phyloP scores from a whole-genome alignment of 768 basidiomycete species.

The Filobasidium wieringae region DNA sequence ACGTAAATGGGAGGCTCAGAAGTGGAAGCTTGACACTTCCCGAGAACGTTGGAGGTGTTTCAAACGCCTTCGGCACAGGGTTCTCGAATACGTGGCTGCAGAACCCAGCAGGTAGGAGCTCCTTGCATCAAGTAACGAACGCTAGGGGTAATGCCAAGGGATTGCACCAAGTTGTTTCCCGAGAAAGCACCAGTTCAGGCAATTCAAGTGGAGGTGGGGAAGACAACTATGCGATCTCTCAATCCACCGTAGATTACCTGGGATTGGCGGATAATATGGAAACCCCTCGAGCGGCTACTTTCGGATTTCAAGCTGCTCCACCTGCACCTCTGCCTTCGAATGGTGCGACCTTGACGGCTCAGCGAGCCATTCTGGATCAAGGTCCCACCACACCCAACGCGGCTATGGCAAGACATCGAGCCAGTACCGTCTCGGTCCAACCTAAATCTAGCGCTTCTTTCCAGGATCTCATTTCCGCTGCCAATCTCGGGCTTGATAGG shows the following conservation, averaged over 20 bases:
- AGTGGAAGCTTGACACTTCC: constrained; percentile 87
- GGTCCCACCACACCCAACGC: constrained; percentile 72
- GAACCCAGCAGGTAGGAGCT: constrained; percentile 37
- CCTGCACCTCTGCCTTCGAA: constrained; percentile 5
- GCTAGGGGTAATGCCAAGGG: constrained; percentile 35
- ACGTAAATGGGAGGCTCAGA: constrained; percentile 40
- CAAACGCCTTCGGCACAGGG: constrained; percentile 69
- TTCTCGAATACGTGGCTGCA: constrained; percentile 81
- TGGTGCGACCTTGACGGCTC: background rate
- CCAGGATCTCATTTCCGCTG: constrained; percentile 40
- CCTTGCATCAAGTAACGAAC: constrained; percentile 39
- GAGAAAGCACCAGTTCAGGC: constrained; percentile 47
- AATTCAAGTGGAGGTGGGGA: constrained; percentile 30
- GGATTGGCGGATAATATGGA: constrained; percentile 63
- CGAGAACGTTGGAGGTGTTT: constrained; percentile 51
- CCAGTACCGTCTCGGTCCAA: constrained; percentile 80
- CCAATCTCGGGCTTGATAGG: constrained; percentile 53
- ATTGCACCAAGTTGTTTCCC: constrained; percentile 64
- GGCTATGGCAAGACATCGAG: constrained; percentile 57
- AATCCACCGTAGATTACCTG: constrained; percentile 91
- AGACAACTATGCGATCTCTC: constrained; percentile 70
- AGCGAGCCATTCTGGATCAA: too few relatives aligned
- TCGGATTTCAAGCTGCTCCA: constrained; percentile 5
- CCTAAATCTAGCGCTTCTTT: constrained; percentile 28
- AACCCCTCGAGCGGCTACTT: constrained; percentile 15